phyloP scores from a whole-genome alignment of 805 yeast genomes.

The Saturnispora galanensis region DNA sequence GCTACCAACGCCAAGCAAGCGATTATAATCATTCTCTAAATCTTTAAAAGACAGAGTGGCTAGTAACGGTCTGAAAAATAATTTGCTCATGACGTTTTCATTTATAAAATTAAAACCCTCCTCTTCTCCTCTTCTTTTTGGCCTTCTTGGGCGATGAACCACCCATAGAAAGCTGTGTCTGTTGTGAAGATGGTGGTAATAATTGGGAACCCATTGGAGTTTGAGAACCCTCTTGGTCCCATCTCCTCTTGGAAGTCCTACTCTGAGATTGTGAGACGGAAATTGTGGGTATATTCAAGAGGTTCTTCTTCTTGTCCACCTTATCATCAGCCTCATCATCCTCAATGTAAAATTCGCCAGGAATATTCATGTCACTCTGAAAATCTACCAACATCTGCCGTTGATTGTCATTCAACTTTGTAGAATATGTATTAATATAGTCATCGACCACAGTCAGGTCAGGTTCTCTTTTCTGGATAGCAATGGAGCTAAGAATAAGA shows the following conservation, averaged over 20 bases:
- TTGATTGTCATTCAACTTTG: slow-evolving; percentile 7
- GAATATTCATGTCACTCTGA: slow-evolving; percentile 11
- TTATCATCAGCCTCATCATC: slow-evolving; percentile 3
- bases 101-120: background rate
- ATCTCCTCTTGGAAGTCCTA: background rate
- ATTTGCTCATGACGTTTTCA: background rate
- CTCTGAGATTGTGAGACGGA: slow-evolving; percentile 3
- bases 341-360: slow-evolving; percentile 5
- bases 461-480: slow-evolving; percentile 3
- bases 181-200: slow-evolving; percentile 5
- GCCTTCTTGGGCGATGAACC: slow-evolving; percentile 3
- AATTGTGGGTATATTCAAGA: background rate
- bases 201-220: slow-evolving; percentile 4
- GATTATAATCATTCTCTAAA: too few relatives aligned
- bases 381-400: slow-evolving; percentile 8
- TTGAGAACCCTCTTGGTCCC: too few relatives aligned
- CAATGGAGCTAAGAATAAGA: slow-evolving; percentile 7
- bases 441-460: background rate
- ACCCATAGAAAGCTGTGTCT: background rate
- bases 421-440: background rate
- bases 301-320: slow-evolving; percentile 2
- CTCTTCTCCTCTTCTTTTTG: slow-evolving; percentile 5
- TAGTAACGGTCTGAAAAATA: background rate
- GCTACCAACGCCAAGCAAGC: background rate
- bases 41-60: too few relatives aligned